Percentiles rank a stretch among this genome's conserved stretches.
Conservation (phyloP, 306 rosid genomes). For the Lithocarpus polystachyus region DNA sequence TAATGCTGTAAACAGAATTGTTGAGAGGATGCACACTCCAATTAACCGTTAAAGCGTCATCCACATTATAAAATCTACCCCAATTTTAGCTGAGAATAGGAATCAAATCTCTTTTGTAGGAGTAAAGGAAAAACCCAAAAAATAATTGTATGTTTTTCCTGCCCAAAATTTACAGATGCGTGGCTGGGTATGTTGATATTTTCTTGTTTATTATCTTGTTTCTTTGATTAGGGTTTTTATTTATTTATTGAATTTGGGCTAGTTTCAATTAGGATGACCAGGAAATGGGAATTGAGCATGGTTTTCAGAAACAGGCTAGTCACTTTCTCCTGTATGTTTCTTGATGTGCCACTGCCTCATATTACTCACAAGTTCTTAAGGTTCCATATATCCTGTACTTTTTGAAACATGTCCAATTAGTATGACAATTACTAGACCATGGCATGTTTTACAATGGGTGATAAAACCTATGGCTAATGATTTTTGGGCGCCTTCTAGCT, state of each 20-base stretch:
- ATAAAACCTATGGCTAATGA: neutral
- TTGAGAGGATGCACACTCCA: constrained; percentile 87
- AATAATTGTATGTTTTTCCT: constrained; percentile 13
- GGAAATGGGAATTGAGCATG: neutral
- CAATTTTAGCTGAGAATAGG: constrained; percentile 16
- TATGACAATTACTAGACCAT: neutral
- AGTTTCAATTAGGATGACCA: neutral
- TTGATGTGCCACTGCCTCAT: neutral
- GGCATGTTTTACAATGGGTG: neutral
- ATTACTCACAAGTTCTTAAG: neutral
- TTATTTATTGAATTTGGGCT: neutral
- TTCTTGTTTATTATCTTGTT: neutral
- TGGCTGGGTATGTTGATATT: neutral
- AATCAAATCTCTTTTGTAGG: constrained; percentile 1
- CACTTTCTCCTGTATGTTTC: neutral
- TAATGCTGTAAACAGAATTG: constrained; percentile 74
- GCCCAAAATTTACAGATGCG: constrained; percentile 4
- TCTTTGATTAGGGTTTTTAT: neutral
- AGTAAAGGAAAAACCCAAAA: neutral
- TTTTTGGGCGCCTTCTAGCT: too few species aligned
- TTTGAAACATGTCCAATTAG: neutral
- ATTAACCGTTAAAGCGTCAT: constrained; percentile 54
- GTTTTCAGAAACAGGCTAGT: too few species aligned
- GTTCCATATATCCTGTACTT: neutral
- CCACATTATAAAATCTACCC: constrained; percentile 12